Evolutionary conservation across 2,329 filamentous ascomycete species (phyloP).

Genomic region (Dissoconium aciculare): DNA sequence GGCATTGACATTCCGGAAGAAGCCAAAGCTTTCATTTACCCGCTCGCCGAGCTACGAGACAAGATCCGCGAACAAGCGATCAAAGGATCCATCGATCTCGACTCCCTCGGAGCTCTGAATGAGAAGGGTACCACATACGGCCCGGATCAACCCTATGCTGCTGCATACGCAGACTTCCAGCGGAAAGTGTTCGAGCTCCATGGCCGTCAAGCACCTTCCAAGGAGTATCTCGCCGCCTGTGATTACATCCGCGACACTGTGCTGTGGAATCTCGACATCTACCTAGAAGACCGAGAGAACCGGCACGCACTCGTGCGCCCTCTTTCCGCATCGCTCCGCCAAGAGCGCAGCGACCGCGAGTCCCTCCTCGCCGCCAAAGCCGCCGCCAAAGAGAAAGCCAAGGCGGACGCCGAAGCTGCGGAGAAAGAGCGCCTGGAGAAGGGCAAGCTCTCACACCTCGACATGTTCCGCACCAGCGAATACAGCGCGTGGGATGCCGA

Average conservation of each 20-base stretch:
- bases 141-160: slow-evolving; percentile 30
- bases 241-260: slow-evolving; percentile 69
- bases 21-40: slow-evolving; percentile 47
- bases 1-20: slow-evolving; percentile 47
- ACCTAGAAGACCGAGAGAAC: slow-evolving; percentile 64
- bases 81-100: slow-evolving; percentile 28
- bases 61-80: slow-evolving; percentile 42
- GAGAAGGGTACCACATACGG: slow-evolving; percentile 15
- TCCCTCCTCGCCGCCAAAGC: slow-evolving; percentile 38
- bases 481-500: slow-evolving; percentile 72
- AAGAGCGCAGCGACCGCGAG: slow-evolving; percentile 38
- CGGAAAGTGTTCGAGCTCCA: slow-evolving; percentile 46
- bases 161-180: slow-evolving; percentile 38
- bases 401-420: slow-evolving; percentile 39
- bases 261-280: slow-evolving; percentile 69
- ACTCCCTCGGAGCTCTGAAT: slow-evolving; percentile 16
- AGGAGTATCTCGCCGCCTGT: slow-evolving; percentile 60
- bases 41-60: slow-evolving; percentile 43
- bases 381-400: slow-evolving; percentile 31
- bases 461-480: slow-evolving; percentile 45
- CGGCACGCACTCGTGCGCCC: slow-evolving; percentile 59
- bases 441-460: slow-evolving; percentile 41
- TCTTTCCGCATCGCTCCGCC: slow-evolving; percentile 36
- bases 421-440: slow-evolving; percentile 37
- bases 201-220: slow-evolving; percentile 38